Conservation (phyloP, 306 rosid species). For the Lagenaria siceraria region DNA sequence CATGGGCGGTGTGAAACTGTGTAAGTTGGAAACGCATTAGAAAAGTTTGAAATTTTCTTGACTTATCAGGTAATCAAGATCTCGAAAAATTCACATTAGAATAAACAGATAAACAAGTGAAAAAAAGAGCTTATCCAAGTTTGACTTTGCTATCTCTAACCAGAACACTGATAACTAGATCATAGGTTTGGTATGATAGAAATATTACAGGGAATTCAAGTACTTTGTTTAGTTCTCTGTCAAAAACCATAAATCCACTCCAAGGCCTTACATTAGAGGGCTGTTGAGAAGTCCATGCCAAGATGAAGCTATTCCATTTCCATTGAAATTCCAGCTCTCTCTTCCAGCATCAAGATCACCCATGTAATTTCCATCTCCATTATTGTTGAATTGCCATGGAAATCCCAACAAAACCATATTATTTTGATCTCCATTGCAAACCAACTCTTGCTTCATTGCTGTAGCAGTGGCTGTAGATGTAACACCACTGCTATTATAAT, state of each 20-base stretch:
- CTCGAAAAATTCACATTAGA: neutral
- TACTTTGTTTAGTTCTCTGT: neutral
- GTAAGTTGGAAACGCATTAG: neutral
- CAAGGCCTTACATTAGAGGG: constrained; percentile 53
- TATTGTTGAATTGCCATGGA: constrained; percentile 61
- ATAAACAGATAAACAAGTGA: neutral
- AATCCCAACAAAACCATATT: constrained; percentile 63
- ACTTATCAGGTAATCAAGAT: constrained; percentile 5
- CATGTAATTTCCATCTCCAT: constrained; percentile 39
- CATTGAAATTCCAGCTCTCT: constrained; percentile 52
- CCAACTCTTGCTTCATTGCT: constrained; percentile 70
- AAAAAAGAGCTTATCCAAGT: neutral
- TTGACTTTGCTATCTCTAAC: constrained; percentile 6
- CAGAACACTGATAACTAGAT: constrained; percentile 1
- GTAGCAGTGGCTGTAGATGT: constrained; percentile 58
- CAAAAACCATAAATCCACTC: neutral
- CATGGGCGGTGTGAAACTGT: neutral
- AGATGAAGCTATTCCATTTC: constrained; percentile 42
- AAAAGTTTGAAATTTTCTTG: neutral
- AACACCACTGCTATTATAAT: constrained; percentile 25
- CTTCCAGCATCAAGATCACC: constrained; percentile 54
- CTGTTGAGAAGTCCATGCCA: constrained; percentile 91
- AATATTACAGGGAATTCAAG: constrained; percentile 2
- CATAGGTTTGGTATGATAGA: neutral
- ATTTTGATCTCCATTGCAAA: constrained; percentile 28